Base-by-base conservation (phyloP, 2,329 filamentous ascomycete genomes). In the Aureobasidium sp. region DNA sequence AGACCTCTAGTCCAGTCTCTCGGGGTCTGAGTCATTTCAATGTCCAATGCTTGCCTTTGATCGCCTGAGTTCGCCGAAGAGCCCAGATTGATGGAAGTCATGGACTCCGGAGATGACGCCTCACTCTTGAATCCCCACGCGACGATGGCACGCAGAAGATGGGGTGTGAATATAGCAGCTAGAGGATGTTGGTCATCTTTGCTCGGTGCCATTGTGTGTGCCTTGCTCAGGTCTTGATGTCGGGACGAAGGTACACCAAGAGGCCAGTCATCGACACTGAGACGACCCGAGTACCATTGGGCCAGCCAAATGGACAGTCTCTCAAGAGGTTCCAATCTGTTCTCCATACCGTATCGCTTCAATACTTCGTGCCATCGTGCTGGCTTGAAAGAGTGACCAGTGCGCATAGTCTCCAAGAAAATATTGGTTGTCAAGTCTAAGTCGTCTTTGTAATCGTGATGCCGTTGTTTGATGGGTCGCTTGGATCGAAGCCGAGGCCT, bases 361-460 rank as follows among this genome's bases (percentile, higher is more conserved):
- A 88, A 68, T 11, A 86, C 74, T 68, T 87, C 84, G 51, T 74
- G 71, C 86, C 85, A 88, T 65, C 71, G 3, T 76, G 72, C 25
- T 73, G 74, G 27, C 82, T 61, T 72, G 65, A 61, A 73, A 72
- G 20, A 77, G 78, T 42, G 71, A 5, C 66, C 66, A 17, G 69
- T 64, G 73, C 64, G 77, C 72, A 56, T 83, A 75, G 45, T 82
- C 73, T 51, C 74, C 61, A 81, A 76, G 36, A 81, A 73, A 22
- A 82, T 70, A 34, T 78, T 78, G 4, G 79, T 73, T 51, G 82
- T 72, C 67, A 82, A 75, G 14, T 74, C 70, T 6, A 79, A 63
- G 29, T 77, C 74, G 49, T 79, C 74, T 39, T 63, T 65, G 14
- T 61, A 63, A 39, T 61, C 70, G 22, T 44, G 42, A 6, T 65